phyloP scores from a whole-genome alignment of 495 filamentous ascomycete species.

The Aspergillus cristatus region DNA sequence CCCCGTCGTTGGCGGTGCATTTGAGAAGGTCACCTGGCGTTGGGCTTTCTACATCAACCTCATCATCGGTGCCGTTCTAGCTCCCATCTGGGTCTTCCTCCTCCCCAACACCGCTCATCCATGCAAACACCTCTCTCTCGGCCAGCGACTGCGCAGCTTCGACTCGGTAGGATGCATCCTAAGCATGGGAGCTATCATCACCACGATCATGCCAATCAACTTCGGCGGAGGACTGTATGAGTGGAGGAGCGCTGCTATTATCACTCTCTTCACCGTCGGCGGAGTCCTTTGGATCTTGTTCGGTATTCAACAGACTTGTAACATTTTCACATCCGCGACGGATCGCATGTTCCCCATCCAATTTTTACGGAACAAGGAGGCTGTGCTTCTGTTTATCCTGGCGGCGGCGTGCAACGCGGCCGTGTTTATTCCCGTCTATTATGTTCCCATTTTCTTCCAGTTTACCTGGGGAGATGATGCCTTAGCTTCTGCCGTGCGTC shows the following conservation, averaged over 20 bases:
- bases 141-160: conserved; percentile 25
- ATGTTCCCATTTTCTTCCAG: conserved; percentile 51
- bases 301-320: conserved; percentile 38
- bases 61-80: conserved; percentile 35
- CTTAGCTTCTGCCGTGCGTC: conserved; percentile 41
- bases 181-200: conserved; percentile 12
- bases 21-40: conserved; percentile 31
- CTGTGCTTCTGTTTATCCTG: conserved; percentile 38
- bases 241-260: conserved; percentile 17
- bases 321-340: conserved; percentile 33
- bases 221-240: conserved; percentile 24
- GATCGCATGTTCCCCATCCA: conserved; percentile 45
- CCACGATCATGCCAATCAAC: conserved; percentile 19
- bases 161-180: conserved; percentile 22
- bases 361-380: conserved; percentile 25
- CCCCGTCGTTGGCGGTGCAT: conserved; percentile 32
- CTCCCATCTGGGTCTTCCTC: conserved; percentile 47
- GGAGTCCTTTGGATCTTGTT: conserved; percentile 15
- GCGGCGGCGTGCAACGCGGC: conserved; percentile 11
- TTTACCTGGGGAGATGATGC: conserved; percentile 43
- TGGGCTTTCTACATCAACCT: conserved; percentile 47
- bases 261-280: conserved; percentile 15
- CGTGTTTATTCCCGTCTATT: conserved; percentile 39
- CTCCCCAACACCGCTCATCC: conserved; percentile 38
- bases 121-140: conserved; percentile 15